Percentiles rank a stretch among this genome's conserved stretches.
phyloP scores from a whole-genome alignment of 2,329 filamentous ascomycete genomes.

The Penicillium rolfsii region DNA sequence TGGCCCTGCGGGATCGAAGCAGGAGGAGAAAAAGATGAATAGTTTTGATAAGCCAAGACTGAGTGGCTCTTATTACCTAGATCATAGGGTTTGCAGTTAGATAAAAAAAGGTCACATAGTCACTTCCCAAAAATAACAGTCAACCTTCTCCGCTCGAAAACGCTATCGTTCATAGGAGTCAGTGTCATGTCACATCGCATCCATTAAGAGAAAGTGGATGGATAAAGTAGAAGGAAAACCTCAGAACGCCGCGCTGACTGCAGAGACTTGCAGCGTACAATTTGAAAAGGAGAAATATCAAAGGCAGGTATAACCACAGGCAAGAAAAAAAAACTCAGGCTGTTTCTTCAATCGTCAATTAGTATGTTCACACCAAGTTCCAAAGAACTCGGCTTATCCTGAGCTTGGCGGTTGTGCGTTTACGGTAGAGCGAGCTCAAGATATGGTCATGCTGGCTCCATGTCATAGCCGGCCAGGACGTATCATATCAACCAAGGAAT shows the following conservation, averaged over 20 bases:
- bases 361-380: conserved; percentile 4
- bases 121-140: conserved; percentile 1
- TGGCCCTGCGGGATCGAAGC: neutral
- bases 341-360: conserved; percentile 17
- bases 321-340: conserved; percentile 7
- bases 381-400: neutral
- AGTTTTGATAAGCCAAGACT: conserved; percentile 2
- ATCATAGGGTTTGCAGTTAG: conserved; percentile 8
- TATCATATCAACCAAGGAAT: conserved; percentile 19
- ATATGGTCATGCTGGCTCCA: neutral
- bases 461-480: neutral
- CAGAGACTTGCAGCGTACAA: conserved; percentile 10
- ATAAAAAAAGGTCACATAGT: conserved; percentile 7
- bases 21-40: neutral
- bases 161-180: conserved; percentile 15
- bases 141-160: conserved; percentile 10
- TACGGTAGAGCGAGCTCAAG: neutral
- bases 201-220: neutral
- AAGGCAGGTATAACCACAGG: neutral
- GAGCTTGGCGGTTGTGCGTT: neutral
- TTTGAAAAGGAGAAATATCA: conserved; percentile 2
- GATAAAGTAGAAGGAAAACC: neutral
- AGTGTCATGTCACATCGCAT: conserved; percentile 10
- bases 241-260: conserved; percentile 18
- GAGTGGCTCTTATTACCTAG: conserved; percentile 16